These are phyloP conservation scores for Coemansia nantahalensis DNA, from an alignment of 192 early-diverging fungal genomes.

Conservation along the genomic window DNA sequence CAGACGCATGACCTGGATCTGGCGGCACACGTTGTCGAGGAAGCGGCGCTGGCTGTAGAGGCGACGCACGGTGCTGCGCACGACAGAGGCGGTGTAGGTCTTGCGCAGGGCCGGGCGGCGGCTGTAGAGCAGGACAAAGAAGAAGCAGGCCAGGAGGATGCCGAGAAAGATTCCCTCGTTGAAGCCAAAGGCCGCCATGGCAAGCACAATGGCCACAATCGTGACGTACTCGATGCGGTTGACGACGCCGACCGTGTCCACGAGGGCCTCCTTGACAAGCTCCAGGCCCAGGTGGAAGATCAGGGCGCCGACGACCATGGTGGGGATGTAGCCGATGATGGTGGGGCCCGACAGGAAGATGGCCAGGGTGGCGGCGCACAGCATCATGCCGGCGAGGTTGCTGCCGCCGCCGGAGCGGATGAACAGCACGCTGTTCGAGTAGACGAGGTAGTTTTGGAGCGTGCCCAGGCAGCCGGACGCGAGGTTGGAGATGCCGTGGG, in stretches of 20 bases:
- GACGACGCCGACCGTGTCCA: constrained; percentile 83
- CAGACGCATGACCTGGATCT: constrained; percentile 84
- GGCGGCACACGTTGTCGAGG: constrained; percentile 75
- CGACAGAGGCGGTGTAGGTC: constrained; percentile 62
- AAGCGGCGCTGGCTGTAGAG: constrained; percentile 86
- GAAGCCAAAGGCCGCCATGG: constrained; percentile 93
- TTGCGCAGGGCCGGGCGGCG: constrained; percentile 63
- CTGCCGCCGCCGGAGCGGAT: constrained; percentile 90
- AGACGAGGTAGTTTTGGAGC: constrained; percentile 89
- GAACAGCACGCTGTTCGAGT: constrained; percentile 89
- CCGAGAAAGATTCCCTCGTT: constrained; percentile 96
- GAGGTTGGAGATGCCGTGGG: constrained; percentile 89
- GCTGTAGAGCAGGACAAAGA: constrained; percentile 85
- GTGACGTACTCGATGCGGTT: constrained; percentile 89
- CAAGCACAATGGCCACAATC: constrained; percentile 76
- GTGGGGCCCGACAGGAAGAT: constrained; percentile 81
- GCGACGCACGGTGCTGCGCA: constrained; percentile 85
- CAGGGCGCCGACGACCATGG: constrained; percentile 89
- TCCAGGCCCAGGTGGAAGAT: constrained; percentile 98
- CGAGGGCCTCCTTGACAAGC: constrained; percentile 84
- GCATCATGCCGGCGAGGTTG: constrained; percentile 80
- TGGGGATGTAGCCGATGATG: constrained; percentile 90
- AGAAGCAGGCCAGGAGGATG: constrained; percentile 88
- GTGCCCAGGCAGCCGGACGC: constrained; percentile 74
- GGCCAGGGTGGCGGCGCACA: constrained; percentile 68